Conservation (phyloP, 1,139 yeast species). For the Entelexis sorbosivorans region DNA sequence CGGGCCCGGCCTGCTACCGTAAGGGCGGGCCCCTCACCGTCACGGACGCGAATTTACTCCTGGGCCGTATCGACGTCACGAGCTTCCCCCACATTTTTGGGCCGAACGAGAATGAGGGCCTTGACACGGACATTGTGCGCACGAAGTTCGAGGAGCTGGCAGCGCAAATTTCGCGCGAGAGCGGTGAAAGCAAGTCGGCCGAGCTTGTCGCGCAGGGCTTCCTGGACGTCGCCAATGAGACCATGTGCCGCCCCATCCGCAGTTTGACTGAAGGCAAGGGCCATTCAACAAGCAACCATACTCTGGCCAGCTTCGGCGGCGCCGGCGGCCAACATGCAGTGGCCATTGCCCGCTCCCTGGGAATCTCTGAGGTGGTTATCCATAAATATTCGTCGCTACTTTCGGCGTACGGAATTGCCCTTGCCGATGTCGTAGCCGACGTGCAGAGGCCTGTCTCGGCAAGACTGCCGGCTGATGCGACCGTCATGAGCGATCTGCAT, state of each 20-base stretch:
- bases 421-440: slow-evolving; percentile 48
- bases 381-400: slow-evolving; percentile 42
- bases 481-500: slow-evolving; percentile 28
- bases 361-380: slow-evolving; percentile 36
- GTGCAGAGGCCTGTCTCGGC: slow-evolving; percentile 44
- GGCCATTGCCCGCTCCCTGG: slow-evolving; percentile 38
- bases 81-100: slow-evolving; percentile 47
- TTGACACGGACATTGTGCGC: slow-evolving; percentile 37
- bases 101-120: slow-evolving; percentile 40
- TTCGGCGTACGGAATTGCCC: slow-evolving; percentile 44
- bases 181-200: slow-evolving; percentile 27
- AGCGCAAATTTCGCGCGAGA: slow-evolving; percentile 35
- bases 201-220: slow-evolving; percentile 44
- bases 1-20: slow-evolving; percentile 50
- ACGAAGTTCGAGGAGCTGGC: slow-evolving; percentile 37
- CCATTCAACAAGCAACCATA: slow-evolving; percentile 34
- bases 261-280: slow-evolving; percentile 44
- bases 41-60: slow-evolving; percentile 44
- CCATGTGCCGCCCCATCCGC: slow-evolving; percentile 45
- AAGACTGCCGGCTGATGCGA: slow-evolving; percentile 27
- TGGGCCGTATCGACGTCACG: slow-evolving; percentile 43
- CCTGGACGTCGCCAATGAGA: slow-evolving; percentile 41
- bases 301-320: slow-evolving; percentile 43
- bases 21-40: slow-evolving; percentile 48
- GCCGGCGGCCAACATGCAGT: slow-evolving; percentile 48